phyloP scores from a whole-genome alignment of 371 early-diverging fungal genomes.

The Saksenaea oblongispora region DNA sequence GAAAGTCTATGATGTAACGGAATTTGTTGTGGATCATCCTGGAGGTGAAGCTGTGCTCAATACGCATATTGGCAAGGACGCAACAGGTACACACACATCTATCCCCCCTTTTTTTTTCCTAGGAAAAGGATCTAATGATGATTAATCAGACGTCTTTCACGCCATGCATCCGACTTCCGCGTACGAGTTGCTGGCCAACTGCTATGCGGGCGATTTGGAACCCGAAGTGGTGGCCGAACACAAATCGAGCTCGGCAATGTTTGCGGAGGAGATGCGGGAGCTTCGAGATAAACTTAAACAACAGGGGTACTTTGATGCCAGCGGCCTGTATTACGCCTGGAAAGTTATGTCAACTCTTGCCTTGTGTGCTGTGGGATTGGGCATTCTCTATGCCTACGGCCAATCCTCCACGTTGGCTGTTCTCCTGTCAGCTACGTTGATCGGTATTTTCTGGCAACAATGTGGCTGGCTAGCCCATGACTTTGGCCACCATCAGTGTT shows the following conservation, averaged over 20 bases:
- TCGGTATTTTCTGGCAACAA: slow-evolving; percentile 88
- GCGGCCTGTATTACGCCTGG: slow-evolving; percentile 67
- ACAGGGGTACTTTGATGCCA: slow-evolving; percentile 71
- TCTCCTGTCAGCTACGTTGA: slow-evolving; percentile 55
- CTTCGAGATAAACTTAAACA: slow-evolving; percentile 59
- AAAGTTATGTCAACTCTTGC: slow-evolving; percentile 63
- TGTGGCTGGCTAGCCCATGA: slow-evolving; percentile 91
- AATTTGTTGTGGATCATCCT: slow-evolving; percentile 84
- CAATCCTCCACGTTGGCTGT: slow-evolving; percentile 57
- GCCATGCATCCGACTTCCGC: slow-evolving; percentile 80
- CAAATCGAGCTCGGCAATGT: slow-evolving; percentile 24
- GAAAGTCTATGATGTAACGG: slow-evolving; percentile 87
- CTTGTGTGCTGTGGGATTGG: slow-evolving; percentile 54
- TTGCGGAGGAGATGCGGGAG: slow-evolving; percentile 66
- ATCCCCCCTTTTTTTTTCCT: background rate
- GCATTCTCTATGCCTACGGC: slow-evolving; percentile 55
- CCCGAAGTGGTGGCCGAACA: slow-evolving; percentile 31
- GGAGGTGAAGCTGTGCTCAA: slow-evolving; percentile 74
- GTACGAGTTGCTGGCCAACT: slow-evolving; percentile 73
- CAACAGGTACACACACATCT: slow-evolving; percentile 55
- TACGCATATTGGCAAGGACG: slow-evolving; percentile 83
- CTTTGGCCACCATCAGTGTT: slow-evolving; percentile 85
- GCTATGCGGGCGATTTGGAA: slow-evolving; percentile 77
- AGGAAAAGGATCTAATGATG: background rate
- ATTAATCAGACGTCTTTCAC: slow-evolving; percentile 85